Percentiles rank a stretch among this genome's conserved stretches.
Evolutionary conservation across 495 filamentous ascomycete genomes (phyloP).

Genomic region (Talaromyces wortmannii): DNA sequence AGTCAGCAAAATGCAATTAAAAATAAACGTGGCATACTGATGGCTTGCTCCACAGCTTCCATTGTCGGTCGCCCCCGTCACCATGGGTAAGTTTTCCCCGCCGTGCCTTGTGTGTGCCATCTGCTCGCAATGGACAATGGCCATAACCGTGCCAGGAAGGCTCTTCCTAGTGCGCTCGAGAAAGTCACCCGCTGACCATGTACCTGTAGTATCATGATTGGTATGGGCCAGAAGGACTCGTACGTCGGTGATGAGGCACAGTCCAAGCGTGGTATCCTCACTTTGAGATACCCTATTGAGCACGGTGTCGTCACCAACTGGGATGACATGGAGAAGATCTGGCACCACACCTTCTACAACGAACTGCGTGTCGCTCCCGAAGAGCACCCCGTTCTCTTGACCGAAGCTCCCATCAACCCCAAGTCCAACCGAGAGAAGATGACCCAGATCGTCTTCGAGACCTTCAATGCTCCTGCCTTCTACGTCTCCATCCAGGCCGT

Average conservation of each 20-base stretch:
- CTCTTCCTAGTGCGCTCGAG: too few relatives aligned
- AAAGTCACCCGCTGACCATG: constrained; percentile 13
- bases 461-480: constrained; percentile 99
- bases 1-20: not conserved
- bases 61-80: constrained; percentile 99
- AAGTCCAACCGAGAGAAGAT: constrained; percentile 99
- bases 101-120: constrained; percentile 7
- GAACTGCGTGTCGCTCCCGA: constrained; percentile 99
- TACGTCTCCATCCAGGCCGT: constrained; percentile 99
- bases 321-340: constrained; percentile 99
- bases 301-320: constrained; percentile 99
- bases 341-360: constrained; percentile 99
- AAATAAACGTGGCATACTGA: constrained; percentile 12
- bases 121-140: not conserved
- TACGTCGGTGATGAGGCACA: constrained; percentile 99
- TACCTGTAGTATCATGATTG: constrained; percentile 92
- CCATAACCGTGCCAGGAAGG: too few relatives aligned
- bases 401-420: constrained; percentile 99
- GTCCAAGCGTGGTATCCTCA: constrained; percentile 99
- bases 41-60: constrained; percentile 56
- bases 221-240: constrained; percentile 99
- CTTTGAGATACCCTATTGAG: constrained; percentile 98
- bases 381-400: constrained; percentile 99
- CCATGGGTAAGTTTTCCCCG: constrained; percentile 77
- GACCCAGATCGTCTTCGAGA: constrained; percentile 99